These are phyloP conservation scores for Drechslera avenae DNA, from an alignment of 2,329 filamentous ascomycete genomes.

Conservation along the genomic window DNA sequence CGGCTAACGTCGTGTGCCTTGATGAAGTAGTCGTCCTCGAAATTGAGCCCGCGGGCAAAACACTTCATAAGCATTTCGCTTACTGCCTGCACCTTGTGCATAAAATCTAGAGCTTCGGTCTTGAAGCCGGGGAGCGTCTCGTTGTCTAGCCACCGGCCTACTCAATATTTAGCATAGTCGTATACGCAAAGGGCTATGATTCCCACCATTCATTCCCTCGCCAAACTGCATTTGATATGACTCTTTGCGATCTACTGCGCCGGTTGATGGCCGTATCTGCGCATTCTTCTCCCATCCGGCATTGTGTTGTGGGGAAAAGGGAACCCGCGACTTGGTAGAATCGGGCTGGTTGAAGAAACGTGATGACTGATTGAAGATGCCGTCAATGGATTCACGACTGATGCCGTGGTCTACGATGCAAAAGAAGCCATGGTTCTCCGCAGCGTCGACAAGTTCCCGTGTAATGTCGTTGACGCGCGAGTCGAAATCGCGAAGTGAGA, in stretches of 20 bases:
- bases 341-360: constrained; percentile 58
- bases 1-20: constrained; percentile 58
- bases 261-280: constrained; percentile 53
- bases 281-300: constrained; percentile 65
- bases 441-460: constrained; percentile 57
- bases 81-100: constrained; percentile 59
- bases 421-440: constrained; percentile 67
- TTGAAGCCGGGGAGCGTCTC: constrained; percentile 57
- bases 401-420: constrained; percentile 63
- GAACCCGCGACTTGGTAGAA: constrained; percentile 57
- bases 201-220: constrained; percentile 55
- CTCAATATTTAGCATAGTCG: neutral
- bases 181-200: neutral
- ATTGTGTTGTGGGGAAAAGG: constrained; percentile 57
- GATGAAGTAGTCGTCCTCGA: constrained; percentile 62
- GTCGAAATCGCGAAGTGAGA: constrained; percentile 62
- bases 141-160: constrained; percentile 57
- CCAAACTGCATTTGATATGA: constrained; percentile 68
- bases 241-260: constrained; percentile 64
- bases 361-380: constrained; percentile 58
- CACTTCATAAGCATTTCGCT: constrained; percentile 64
- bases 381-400: constrained; percentile 54
- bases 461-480: constrained; percentile 61
- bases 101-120: constrained; percentile 55
- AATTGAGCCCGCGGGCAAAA: constrained; percentile 63